Evolutionary conservation across 495 filamentous ascomycete species (phyloP), one percentile per base, ranked within the genome.

Genomic region (Penicillium waksmanii): DNA sequence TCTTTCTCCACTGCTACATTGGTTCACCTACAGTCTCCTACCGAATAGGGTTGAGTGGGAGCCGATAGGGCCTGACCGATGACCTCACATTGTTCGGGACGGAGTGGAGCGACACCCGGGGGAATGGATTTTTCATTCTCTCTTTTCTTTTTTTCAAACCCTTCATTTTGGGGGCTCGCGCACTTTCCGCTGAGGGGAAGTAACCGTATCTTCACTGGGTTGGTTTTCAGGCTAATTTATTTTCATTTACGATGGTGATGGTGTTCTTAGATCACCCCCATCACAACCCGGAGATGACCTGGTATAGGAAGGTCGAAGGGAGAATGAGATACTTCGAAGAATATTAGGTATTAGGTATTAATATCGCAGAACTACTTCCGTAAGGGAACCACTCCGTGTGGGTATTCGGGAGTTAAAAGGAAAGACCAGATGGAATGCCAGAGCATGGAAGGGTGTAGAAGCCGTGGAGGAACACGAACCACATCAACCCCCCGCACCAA

Each of bases 121-220:
- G 10, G 10, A 27, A 25, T 23, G 46, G 46, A 27, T 25, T 23
- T 48, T 48, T 23, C 46, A 25, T 13, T 40, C 58, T 53, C 33
- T 63, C 55, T 40, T 58, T 17, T 42, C 47, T 34, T 47, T 42
- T 52, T 50, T 62, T 27, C 38, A 43, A 9, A n/a, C 17, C n/a
- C n/a, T 19, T 44, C 4, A 12, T 44, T 44, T 44, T 44, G 42
- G 15, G 36, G 36, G 11, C 36, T n/a, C 36, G 11, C 36, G 11
- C 15, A 38, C 15, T 38, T 13, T 38, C 12, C 27, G 27, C 27
- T 38, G 12, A 38, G 10, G 36, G 36, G 36, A n/a, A 13, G 12
- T 38, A 12, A 38, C 36, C 11, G 3, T 13, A 38, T 38, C 4
- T 38, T n/a, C 4, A 31, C 27, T 31, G 27, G 27, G 0, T 31